A percentile compares a stretch with the other conserved stretches of the same genome.
These are phyloP conservation scores for Colletotrichum sp. DNA, from an alignment of 2,329 filamentous ascomycete species.

Conservation along the genomic window DNA sequence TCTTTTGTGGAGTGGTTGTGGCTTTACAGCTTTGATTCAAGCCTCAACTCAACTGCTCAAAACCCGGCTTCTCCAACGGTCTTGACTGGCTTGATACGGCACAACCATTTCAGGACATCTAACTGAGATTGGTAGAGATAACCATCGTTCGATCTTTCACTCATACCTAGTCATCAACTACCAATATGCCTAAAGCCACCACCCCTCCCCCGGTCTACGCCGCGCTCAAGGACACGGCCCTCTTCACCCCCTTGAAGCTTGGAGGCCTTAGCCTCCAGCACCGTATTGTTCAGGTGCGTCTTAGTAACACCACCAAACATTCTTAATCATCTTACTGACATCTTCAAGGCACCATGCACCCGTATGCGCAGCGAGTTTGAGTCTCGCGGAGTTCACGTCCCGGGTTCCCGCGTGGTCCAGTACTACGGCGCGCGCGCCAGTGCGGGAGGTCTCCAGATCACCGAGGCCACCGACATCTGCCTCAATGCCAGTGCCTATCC, in stretches of 20 bases:
- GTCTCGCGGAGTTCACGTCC: conserved; percentile 37
- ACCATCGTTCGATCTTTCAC: neutral
- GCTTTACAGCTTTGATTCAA: neutral
- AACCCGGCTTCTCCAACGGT: neutral
- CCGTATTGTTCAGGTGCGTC: conserved; percentile 41
- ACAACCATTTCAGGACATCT: neutral
- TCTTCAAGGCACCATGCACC: neutral
- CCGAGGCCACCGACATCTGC: conserved; percentile 36
- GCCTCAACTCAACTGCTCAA: neutral
- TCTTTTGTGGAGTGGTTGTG: neutral
- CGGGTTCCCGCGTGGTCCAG: conserved; percentile 28
- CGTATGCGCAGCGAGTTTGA: conserved; percentile 33
- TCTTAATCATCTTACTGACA: neutral
- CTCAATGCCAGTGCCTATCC: conserved; percentile 31
- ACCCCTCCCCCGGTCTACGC: conserved; percentile 11
- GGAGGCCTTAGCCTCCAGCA: conserved; percentile 37
- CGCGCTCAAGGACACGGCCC: conserved; percentile 24
- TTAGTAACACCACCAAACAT: too few species aligned
- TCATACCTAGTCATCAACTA: neutral
- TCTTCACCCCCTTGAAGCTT: conserved; percentile 39
- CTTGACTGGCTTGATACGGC: neutral
- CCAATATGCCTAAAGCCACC: conserved; percentile 4
- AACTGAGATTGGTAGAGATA: neutral
- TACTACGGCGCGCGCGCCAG: conserved; percentile 37
- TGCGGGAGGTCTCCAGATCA: conserved; percentile 33